Conservation (phyloP, 768 basidiomycete genomes). For the Cubamyces sp. region DNA sequence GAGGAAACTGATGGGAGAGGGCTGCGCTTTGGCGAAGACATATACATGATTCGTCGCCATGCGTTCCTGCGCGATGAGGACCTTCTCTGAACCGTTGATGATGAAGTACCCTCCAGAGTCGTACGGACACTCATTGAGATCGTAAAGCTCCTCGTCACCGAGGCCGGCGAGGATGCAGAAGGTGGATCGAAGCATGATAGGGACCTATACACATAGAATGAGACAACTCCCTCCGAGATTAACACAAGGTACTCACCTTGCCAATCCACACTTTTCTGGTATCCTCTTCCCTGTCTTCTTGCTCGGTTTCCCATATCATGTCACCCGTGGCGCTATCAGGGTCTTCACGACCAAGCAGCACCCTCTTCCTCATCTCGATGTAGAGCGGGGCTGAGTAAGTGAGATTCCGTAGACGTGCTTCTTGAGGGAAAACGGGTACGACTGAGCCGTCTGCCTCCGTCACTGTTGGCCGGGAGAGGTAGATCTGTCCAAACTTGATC, state of each 20-base stretch:
- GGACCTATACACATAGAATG: constrained; percentile 64
- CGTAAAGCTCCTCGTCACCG: constrained; percentile 79
- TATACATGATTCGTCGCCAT: constrained; percentile 99
- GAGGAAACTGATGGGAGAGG: constrained; percentile 92
- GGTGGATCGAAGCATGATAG: constrained; percentile 95
- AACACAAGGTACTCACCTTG: constrained; percentile 58
- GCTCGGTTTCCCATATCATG: constrained; percentile 74
- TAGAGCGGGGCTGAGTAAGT: constrained; percentile 97
- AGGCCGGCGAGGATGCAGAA: constrained; percentile 91
- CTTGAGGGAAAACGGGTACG: constrained; percentile 94
- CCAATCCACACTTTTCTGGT: constrained; percentile 92
- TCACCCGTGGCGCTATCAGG: constrained; percentile 81
- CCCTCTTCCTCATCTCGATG: constrained; percentile 91
- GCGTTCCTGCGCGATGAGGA: constrained; percentile 98
- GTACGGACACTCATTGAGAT: constrained; percentile 97
- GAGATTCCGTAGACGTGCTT: constrained; percentile 90
- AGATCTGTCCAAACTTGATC: constrained; percentile 97
- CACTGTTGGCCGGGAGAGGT: constrained; percentile 91
- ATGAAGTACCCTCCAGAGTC: constrained; percentile 99
- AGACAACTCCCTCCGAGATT: background rate
- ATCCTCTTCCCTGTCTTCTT: constrained; percentile 64
- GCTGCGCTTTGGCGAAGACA: constrained; percentile 97
- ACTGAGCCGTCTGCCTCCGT: constrained; percentile 96
- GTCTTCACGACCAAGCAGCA: constrained; percentile 80
- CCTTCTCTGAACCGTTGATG: constrained; percentile 99